phyloP scores from a whole-genome alignment of 768 basidiomycete species.

The Dentipellis sp. region DNA sequence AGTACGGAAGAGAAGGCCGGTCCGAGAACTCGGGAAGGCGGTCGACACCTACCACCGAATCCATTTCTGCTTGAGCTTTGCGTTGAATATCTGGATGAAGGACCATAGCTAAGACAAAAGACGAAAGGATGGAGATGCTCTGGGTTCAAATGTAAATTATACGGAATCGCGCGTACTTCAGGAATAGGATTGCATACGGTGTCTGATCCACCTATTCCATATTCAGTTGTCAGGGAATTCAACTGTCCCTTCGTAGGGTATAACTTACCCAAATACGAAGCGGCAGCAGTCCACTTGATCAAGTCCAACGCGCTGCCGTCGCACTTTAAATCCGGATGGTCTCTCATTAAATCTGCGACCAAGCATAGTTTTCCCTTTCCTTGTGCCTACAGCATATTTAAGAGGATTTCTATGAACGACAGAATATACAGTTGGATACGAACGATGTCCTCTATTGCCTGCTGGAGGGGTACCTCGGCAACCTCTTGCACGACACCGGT shows the following conservation, averaged over 20 bases:
- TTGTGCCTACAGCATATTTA: neutral
- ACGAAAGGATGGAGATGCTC: slow-evolving; percentile 8
- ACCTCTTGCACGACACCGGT: neutral
- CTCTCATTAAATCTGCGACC: neutral
- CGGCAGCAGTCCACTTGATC: neutral
- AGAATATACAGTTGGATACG: neutral
- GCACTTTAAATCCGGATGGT: neutral
- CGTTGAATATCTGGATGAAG: slow-evolving; percentile 15
- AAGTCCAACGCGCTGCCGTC: neutral
- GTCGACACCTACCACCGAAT: slow-evolving; percentile 15
- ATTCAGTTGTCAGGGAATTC: neutral
- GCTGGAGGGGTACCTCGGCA: neutral
- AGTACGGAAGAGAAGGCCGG: slow-evolving; percentile 15
- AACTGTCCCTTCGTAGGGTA: neutral
- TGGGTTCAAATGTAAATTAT: neutral
- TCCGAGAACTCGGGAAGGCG: slow-evolving; percentile 20
- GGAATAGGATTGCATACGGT: neutral
- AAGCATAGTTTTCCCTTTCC: neutral
- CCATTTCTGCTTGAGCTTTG: slow-evolving; percentile 20
- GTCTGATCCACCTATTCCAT: neutral
- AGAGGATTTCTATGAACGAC: neutral
- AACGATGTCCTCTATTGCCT: neutral
- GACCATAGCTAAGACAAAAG: slow-evolving; percentile 15
- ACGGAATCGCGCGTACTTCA: too few relatives aligned
- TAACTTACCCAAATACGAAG: neutral